Base-by-base conservation (phyloP, 106 monocot species). In the Dendrobium chrysotoxum region DNA sequence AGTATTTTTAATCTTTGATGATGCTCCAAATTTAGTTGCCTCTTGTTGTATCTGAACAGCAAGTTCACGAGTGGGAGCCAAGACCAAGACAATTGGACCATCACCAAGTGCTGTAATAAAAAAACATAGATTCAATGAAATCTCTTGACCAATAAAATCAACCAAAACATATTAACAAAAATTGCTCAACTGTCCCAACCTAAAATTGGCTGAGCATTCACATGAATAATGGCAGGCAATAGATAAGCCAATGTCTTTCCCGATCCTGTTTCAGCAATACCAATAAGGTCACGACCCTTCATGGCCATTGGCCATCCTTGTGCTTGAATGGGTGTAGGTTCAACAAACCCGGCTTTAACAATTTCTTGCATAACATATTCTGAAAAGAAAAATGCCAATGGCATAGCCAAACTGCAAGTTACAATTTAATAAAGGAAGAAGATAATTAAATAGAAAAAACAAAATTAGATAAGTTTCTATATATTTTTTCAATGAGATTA, bases 301-400 rank as follows among this genome's bases (percentile, higher is more conserved):
- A 98, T 78, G 61, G 98, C 98, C 98, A 98, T 99, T 45, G 98
- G 98, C 98, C 98, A 99, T 41, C 98, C 98, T 86, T 99, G 98
- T 23, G 98, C 82, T 88, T 99, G 98, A 78, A 99, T 99, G 75
- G 98, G 91, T 47, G 98, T 99, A 41, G 98, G 98, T 81, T 99
- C 98, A 30, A 87, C 87, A 90, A 95, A 99, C 12, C 98, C 98
- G 86, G 98, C 98, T 87, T 88, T 95, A 58, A 21, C 28, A 80
- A 99, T 86, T 86, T 99, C 95, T 86, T 95, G 89, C 92, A 99
- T 86, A 67, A 99, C 92, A 91, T 99, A 99, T 65, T 93, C 98
- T 95, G 79, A 15, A 80, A 47, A 83, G 31, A 31, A 64, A 78
- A 55, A 73, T 40, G 45, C 26, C 18, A 57, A 28, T n/a, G 55